phyloP scores from a whole-genome alignment of 2,329 filamentous ascomycete species.

The Mariannaea elegans region DNA sequence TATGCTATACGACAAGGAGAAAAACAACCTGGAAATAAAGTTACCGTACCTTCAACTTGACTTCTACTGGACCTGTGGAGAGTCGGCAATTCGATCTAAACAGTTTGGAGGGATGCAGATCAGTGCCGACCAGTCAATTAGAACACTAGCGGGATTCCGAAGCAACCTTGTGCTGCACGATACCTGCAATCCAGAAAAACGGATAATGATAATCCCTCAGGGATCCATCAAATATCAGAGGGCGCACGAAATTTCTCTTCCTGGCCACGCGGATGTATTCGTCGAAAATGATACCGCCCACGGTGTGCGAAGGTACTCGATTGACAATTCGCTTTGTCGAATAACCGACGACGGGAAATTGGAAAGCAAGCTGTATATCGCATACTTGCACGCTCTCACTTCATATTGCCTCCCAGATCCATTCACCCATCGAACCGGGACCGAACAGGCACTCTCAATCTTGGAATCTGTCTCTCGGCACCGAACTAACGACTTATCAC shows the following conservation, averaged over 20 bases:
- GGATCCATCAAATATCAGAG: constrained; percentile 34
- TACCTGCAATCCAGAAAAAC: constrained; percentile 29
- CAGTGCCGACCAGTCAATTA: constrained; percentile 16
- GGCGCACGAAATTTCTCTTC: neutral
- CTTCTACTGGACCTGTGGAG: too few species aligned
- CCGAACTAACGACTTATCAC: neutral
- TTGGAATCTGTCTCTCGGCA: constrained; percentile 53
- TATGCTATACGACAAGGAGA: too few species aligned
- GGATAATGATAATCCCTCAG: constrained; percentile 51
- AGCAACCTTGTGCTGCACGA: constrained; percentile 53
- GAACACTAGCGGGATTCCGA: constrained; percentile 20
- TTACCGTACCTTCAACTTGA: neutral
- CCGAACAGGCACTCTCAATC: constrained; percentile 61
- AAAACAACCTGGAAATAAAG: too few species aligned
- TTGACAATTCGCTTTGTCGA: constrained; percentile 60
- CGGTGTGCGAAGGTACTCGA: constrained; percentile 54
- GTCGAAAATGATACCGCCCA: too few species aligned
- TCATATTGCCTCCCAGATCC: constrained; percentile 60
- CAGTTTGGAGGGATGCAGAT: constrained; percentile 29
- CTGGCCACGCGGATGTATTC: constrained; percentile 42
- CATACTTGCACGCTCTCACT: constrained; percentile 63
- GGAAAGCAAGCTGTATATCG: constrained; percentile 60
- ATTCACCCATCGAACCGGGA: constrained; percentile 59
- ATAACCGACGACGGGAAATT: constrained; percentile 60
- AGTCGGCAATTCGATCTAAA: too few species aligned